Conservation (phyloP, 2,329 filamentous ascomycete genomes). For the Aureobasidium sp. region DNA sequence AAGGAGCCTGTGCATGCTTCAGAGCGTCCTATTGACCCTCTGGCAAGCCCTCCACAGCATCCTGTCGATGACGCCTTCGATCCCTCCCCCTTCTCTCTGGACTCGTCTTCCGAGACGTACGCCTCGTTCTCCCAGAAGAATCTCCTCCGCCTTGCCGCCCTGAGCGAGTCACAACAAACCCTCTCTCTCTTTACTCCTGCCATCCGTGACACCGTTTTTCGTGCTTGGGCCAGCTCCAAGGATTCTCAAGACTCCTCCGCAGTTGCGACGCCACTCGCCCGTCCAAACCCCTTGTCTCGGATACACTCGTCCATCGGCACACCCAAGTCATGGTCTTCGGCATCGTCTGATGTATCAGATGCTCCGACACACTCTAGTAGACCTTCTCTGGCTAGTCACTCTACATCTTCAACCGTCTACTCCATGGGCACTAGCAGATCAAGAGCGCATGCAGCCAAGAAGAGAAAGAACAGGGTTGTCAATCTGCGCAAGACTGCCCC, state of each 20-base stretch:
- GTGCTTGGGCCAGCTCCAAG: constrained; percentile 77
- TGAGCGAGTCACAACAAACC: constrained; percentile 84
- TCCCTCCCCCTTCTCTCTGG: constrained; percentile 65
- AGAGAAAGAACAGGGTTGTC: constrained; percentile 77
- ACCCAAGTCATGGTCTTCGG: constrained; percentile 38
- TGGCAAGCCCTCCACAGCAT: constrained; percentile 46
- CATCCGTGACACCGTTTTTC: constrained; percentile 83
- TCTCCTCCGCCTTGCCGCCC: constrained; percentile 67
- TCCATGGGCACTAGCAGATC: constrained; percentile 53
- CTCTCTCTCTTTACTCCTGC: constrained; percentile 84
- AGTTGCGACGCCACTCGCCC: constrained; percentile 32
- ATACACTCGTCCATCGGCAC: constrained; percentile 48
- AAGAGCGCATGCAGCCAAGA: constrained; percentile 56
- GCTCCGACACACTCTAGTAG: constrained; percentile 59
- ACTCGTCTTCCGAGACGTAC: constrained; percentile 72
- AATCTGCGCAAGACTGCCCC: constrained; percentile 59
- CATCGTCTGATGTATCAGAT: constrained; percentile 56
- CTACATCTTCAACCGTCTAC: constrained; percentile 42
- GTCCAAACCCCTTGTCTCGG: constrained; percentile 37
- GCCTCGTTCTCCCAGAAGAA: constrained; percentile 95
- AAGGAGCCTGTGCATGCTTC: constrained; percentile 36
- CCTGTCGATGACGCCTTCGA: constrained; percentile 65
- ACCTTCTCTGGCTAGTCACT: constrained; percentile 56
- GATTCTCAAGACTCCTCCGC: constrained; percentile 56
- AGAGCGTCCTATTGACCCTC: constrained; percentile 24